phyloP scores from a whole-genome alignment of 768 basidiomycete species.

The Aureoboletus auriporus region DNA sequence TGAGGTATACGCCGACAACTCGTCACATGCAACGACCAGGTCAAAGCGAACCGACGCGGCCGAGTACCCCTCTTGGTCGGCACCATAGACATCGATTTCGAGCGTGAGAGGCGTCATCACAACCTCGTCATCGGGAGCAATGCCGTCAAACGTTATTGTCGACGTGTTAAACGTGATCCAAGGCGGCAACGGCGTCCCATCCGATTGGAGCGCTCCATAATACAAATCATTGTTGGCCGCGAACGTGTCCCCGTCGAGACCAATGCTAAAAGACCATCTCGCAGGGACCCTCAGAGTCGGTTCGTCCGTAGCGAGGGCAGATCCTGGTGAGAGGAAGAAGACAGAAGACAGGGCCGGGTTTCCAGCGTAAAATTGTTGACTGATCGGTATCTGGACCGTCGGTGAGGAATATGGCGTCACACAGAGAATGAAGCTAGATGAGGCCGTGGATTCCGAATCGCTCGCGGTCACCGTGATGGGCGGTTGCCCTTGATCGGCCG shows the following conservation, averaged over 20 bases:
- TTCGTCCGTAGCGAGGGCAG: slow-evolving; percentile 47
- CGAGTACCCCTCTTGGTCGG: slow-evolving; percentile 71
- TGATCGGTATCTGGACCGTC: slow-evolving; percentile 47
- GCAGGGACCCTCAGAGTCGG: slow-evolving; percentile 72
- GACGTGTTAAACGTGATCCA: slow-evolving; percentile 73
- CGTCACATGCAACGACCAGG: slow-evolving; percentile 64
- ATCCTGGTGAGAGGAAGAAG: slow-evolving; percentile 56
- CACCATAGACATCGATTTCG: slow-evolving; percentile 58
- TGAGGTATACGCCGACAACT: slow-evolving; percentile 48
- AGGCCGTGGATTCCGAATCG: slow-evolving; percentile 47
- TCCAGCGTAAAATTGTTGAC: slow-evolving; percentile 53
- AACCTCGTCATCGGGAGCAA: slow-evolving; percentile 51
- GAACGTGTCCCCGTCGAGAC: slow-evolving; percentile 68
- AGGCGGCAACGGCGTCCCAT: slow-evolving; percentile 66
- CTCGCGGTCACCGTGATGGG: slow-evolving; percentile 61
- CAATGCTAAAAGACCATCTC: slow-evolving; percentile 88
- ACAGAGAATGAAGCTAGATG: slow-evolving; percentile 52
- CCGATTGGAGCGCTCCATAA: slow-evolving; percentile 60
- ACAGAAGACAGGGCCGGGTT: slow-evolving; percentile 76
- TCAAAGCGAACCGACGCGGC: slow-evolving; percentile 58
- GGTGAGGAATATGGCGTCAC: slow-evolving; percentile 55
- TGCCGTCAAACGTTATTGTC: slow-evolving; percentile 74
- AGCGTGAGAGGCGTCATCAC: slow-evolving; percentile 40
- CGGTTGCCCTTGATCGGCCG: slow-evolving; percentile 58
- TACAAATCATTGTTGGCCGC: slow-evolving; percentile 42